Evolutionary conservation across 192 early-diverging fungal genomes (phyloP).

Genomic region (Backusella australiensis): DNA sequence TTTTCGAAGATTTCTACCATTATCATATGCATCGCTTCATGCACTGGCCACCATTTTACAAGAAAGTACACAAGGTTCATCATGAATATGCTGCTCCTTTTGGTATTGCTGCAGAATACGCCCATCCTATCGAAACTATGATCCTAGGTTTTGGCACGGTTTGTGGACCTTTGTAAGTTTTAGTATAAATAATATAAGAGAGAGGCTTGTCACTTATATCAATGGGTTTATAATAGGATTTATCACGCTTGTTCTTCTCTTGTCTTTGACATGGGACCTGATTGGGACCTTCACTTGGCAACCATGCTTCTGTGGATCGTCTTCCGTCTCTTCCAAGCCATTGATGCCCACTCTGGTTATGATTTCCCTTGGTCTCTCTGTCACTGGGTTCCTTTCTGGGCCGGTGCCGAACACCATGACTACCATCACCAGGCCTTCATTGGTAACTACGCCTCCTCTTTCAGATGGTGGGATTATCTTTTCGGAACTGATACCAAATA

Average conservation of each 20-base stretch:
- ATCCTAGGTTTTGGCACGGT: slow-evolving; percentile 87
- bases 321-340: slow-evolving; percentile 75
- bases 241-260: slow-evolving; percentile 14
- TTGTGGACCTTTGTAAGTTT: slow-evolving; percentile 60
- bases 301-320: slow-evolving; percentile 85
- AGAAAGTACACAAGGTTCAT: slow-evolving; percentile 91
- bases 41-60: slow-evolving; percentile 87
- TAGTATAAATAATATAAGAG: not conserved
- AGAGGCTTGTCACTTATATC: not conserved
- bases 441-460: slow-evolving; percentile 79
- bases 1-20: slow-evolving; percentile 88
- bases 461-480: slow-evolving; percentile 88
- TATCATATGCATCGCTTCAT: slow-evolving; percentile 90
- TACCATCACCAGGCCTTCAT: slow-evolving; percentile 87
- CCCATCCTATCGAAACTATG: slow-evolving; percentile 82
- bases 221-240: slow-evolving; percentile 24
- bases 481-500: slow-evolving; percentile 86
- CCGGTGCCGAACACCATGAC: slow-evolving; percentile 91
- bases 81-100: slow-evolving; percentile 92
- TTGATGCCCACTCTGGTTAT: slow-evolving; percentile 93
- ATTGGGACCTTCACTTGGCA: slow-evolving; percentile 77
- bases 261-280: not conserved
- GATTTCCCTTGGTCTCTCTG: slow-evolving; percentile 94
- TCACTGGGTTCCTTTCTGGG: slow-evolving; percentile 85
- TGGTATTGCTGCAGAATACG: slow-evolving; percentile 83